A percentile compares a stretch with the other conserved stretches of the same genome.
These are phyloP conservation scores for Stephania yunnanensis DNA, from an alignment of 164 flowering plant genomes.

Conservation along the genomic window DNA sequence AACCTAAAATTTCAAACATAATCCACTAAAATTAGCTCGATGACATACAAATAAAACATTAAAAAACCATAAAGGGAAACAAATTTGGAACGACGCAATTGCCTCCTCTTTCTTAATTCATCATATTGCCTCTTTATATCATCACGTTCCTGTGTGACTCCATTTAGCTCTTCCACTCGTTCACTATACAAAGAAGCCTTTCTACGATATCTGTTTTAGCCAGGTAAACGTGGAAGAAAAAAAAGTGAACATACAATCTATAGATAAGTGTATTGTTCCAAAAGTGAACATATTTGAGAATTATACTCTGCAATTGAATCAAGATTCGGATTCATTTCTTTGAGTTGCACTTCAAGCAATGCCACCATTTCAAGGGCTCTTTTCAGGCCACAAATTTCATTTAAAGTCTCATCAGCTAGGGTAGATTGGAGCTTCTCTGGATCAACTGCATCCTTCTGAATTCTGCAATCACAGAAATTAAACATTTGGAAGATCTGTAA, in stretches of 20 bases:
- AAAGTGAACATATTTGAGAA: neutral
- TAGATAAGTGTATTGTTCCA: neutral
- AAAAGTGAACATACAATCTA: neutral
- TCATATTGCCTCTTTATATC: conserved; percentile 81
- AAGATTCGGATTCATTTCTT: conserved; percentile 97
- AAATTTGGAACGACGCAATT: conserved; percentile 11
- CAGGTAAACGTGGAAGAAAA: neutral
- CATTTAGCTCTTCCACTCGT: conserved; percentile 76
- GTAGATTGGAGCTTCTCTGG: conserved; percentile 73
- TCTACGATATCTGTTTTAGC: conserved; percentile 49
- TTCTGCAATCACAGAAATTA: conserved; percentile 39
- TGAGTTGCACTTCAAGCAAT: conserved; percentile 80
- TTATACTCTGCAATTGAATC: conserved; percentile 92
- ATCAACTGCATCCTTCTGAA: conserved; percentile 83
- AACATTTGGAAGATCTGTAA: neutral
- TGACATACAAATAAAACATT: neutral
- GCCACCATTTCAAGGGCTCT: conserved; percentile 79
- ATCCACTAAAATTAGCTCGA: neutral
- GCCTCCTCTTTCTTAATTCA: conserved; percentile 90
- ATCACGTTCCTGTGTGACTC: conserved; percentile 84
- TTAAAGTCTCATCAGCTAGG: conserved; percentile 43
- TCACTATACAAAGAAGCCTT: conserved; percentile 71
- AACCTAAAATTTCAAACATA: conserved; percentile 42
- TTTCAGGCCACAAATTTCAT: conserved; percentile 45
- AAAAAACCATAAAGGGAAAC: neutral